Base-by-base conservation (phyloP, 345 rosid species). In the Hypericum androsaemum region DNA sequence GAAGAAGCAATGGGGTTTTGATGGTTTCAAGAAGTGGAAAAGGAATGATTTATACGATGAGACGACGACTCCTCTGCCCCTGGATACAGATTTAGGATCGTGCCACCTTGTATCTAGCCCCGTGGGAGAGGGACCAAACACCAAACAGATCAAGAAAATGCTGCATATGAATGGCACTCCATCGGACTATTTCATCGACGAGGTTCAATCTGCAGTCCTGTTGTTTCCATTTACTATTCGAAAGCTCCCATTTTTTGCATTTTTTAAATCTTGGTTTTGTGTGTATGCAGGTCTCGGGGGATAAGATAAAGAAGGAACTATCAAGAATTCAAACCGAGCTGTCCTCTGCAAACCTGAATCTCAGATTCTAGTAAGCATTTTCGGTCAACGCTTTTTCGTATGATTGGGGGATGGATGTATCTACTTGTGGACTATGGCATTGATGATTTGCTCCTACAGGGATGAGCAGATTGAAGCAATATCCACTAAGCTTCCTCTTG, bases 401-500 rank as follows among this genome's bases (percentile, higher is more conserved):
- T n/a, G n/a, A n/a, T n/a, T n/a, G n/a, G n/a, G n/a, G n/a, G n/a
- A n/a, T n/a, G n/a, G n/a, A n/a, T n/a, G n/a, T n/a, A n/a, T n/a
- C n/a, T n/a, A n/a, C n/a, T n/a, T n/a, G n/a, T n/a, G n/a, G n/a
- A n/a, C n/a, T n/a, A 22, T 1, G 4, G 32, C 4, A 22, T 22
- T 22, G 32, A 22, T 22, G 32, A 22, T 22, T 22, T 22, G 32
- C 32, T 22, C 4, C 32, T 22, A 22, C 32, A 22, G 32, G 32
- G 32, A 22, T 22, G 32, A 22, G 11, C 83, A 81, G 65, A 77
- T 84, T 43, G 94, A 84, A 71, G 94, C 80, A 38, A 81, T 84
- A 56, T 84, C 94, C 58, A 81, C 94, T 50, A 84, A 67, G 61
- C 88, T 81, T 56, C 88, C 94, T 0, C 86, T 77, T 41, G 94